These are phyloP conservation scores for Hemerocallis citrina DNA, from an alignment of 106 monocot species.

Conservation along the genomic window DNA sequence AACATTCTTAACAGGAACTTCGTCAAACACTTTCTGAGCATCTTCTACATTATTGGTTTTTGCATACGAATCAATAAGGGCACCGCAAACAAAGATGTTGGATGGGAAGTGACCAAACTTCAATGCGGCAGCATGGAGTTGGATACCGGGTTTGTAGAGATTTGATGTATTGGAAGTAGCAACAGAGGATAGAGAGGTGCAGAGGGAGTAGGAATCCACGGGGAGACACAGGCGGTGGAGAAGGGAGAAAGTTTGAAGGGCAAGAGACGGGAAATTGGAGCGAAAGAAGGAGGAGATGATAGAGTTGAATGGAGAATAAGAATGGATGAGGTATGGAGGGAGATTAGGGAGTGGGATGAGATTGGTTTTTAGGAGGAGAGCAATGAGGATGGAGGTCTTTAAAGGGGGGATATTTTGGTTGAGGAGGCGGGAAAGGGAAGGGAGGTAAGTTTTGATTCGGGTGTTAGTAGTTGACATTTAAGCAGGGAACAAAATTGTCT, in stretches of 20 bases:
- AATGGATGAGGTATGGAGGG: neutral
- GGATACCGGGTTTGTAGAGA: conserved; percentile 1
- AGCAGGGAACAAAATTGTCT: no score
- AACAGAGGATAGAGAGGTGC: conserved; percentile 32
- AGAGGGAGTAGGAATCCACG: conserved; percentile 43
- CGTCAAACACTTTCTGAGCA: conserved; percentile 40
- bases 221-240: conserved; percentile 21
- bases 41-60: conserved; percentile 3
- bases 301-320: conserved; percentile 16
- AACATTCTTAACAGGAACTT: conserved; percentile 39
- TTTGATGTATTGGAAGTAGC: conserved; percentile 2
- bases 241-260: conserved; percentile 24
- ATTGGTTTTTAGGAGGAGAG: conserved; percentile 21
- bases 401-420: neutral
- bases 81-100: conserved; percentile 49
- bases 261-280: conserved; percentile 20
- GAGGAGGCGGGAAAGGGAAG: neutral
- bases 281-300: conserved; percentile 18
- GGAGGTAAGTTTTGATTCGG: neutral
- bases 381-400: conserved; percentile 7
- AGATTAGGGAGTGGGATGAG: neutral
- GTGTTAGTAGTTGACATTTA: no score
- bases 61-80: conserved; percentile 32
- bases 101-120: conserved; percentile 34
- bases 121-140: conserved; percentile 26